These are phyloP conservation scores for Lonicera japonica DNA, from an alignment of 129 eudicot species.

Conservation along the genomic window DNA sequence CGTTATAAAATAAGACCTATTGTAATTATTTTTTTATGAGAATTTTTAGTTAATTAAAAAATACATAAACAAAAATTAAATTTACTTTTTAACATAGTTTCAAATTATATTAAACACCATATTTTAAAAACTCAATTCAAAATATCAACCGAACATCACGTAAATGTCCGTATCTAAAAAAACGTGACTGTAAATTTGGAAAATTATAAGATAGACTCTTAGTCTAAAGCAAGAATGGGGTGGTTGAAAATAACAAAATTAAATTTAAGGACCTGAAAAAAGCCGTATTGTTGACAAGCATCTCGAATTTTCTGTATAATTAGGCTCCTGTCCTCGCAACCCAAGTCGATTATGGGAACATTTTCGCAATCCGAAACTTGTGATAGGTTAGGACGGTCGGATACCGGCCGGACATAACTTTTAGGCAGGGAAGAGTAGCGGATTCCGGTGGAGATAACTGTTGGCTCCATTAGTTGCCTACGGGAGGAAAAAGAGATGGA, in stretches of 20 bases:
- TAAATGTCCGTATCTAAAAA: background rate
- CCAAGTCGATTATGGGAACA: conserved; percentile 68
- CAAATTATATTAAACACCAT: too few species aligned
- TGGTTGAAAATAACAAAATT: background rate
- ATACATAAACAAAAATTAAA: background rate
- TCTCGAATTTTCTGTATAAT: conserved; percentile 42
- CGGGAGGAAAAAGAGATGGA: conserved; percentile 3
- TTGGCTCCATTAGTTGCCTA: conserved; percentile 34
- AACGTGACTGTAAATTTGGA: too few species aligned
- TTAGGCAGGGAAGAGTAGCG: conserved; percentile 40
- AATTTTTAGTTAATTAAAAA: background rate
- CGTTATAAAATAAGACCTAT: too few species aligned
- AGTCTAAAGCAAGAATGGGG: background rate
- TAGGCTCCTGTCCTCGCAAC: conserved; percentile 19
- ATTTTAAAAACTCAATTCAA: too few species aligned
- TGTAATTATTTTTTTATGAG: background rate
- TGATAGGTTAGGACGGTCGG: conserved; percentile 63
- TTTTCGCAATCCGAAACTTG: conserved; percentile 42
- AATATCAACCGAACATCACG: too few species aligned
- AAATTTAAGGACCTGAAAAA: conserved; percentile 55
- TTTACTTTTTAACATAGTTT: too few species aligned
- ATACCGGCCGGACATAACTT: conserved; percentile 73
- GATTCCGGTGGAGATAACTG: conserved; percentile 59
- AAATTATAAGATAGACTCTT: too few species aligned
- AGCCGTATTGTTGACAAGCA: conserved; percentile 59